These are phyloP conservation scores for Paratinospora sagittata DNA, from an alignment of 164 flowering plant genomes.

Conservation along the genomic window DNA sequence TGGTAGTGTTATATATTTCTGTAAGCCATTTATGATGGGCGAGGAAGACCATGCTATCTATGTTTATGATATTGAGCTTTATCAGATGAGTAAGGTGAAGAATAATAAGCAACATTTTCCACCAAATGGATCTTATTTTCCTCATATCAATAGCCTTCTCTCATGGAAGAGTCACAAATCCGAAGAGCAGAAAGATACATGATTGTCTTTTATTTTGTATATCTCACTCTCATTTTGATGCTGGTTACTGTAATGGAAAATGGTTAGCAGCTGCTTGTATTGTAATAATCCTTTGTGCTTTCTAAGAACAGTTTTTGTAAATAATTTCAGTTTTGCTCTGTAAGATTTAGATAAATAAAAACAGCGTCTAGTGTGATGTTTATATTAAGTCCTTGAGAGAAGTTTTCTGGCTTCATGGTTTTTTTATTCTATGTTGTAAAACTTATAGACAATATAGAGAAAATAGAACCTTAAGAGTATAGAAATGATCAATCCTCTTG, in stretches of 20 bases:
- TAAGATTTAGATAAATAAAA: too few relatives aligned
- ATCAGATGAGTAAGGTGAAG: slow-evolving; percentile 23
- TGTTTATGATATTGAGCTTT: slow-evolving; percentile 22
- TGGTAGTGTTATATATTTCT: slow-evolving; percentile 23
- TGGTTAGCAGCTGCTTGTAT: too few relatives aligned
- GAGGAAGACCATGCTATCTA: slow-evolving; percentile 18
- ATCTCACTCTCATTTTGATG: not conserved
- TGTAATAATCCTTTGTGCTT: too few relatives aligned
- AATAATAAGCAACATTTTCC: not conserved
- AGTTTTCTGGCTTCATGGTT: too few relatives aligned
- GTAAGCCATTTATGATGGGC: not conserved
- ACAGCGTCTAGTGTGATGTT: too few relatives aligned
- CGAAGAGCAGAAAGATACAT: not conserved
- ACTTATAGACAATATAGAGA: not conserved
- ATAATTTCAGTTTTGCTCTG: too few relatives aligned
- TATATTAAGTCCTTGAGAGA: too few relatives aligned
- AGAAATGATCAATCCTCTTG: too few relatives aligned
- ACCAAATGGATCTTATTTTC: slow-evolving; percentile 4
- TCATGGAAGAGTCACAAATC: slow-evolving; percentile 18
- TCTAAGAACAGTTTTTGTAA: too few relatives aligned
- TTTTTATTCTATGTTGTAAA: too few relatives aligned
- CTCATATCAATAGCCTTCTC: slow-evolving; percentile 36
- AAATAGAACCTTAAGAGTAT: too few relatives aligned
- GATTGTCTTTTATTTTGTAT: not conserved
- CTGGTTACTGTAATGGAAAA: not conserved